A percentile compares a stretch with the other conserved stretches of the same genome.
phyloP scores from a whole-genome alignment of 805 yeast species.

The Lachancea sp. region DNA sequence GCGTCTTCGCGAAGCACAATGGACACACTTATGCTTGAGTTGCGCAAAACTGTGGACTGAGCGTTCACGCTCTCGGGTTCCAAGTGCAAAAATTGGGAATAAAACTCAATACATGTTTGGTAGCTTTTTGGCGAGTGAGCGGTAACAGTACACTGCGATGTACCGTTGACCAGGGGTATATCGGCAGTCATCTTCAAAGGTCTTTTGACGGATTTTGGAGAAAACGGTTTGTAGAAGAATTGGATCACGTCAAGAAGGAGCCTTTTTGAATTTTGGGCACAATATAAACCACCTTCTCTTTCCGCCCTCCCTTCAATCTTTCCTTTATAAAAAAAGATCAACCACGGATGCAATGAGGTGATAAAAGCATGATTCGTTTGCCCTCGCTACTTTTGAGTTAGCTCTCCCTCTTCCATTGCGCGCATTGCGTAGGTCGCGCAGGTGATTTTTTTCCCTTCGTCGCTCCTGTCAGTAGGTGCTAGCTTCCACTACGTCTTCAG shows the following conservation, averaged over 20 bases:
- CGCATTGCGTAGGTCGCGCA: slow-evolving; percentile 3
- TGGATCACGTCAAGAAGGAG: neutral
- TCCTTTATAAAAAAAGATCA: slow-evolving; percentile 7
- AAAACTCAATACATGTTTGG: slow-evolving; percentile 48
- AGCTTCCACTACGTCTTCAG: slow-evolving; percentile 8
- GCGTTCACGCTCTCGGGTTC: slow-evolving; percentile 4
- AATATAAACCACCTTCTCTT: neutral
- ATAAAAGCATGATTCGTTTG: slow-evolving; percentile 1
- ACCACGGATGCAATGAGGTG: slow-evolving; percentile 7
- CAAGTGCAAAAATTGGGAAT: slow-evolving; percentile 29
- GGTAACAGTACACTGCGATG: slow-evolving; percentile 44
- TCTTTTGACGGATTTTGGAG: slow-evolving; percentile 1
- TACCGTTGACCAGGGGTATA: slow-evolving; percentile 43
- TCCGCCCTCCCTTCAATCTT: slow-evolving; percentile 1
- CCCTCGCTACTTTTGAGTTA: neutral
- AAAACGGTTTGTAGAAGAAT: neutral
- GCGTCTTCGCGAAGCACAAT: slow-evolving; percentile 20
- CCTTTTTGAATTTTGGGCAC: neutral
- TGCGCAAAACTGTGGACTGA: slow-evolving; percentile 11
- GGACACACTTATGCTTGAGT: slow-evolving; percentile 22
- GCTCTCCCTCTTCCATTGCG: neutral
- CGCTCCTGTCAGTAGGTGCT: neutral
- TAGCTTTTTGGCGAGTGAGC: slow-evolving; percentile 46
- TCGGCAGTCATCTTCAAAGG: slow-evolving; percentile 15
- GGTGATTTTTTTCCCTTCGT: slow-evolving; percentile 6